Evolutionary conservation across 2,329 filamentous ascomycete species (phyloP), one percentile per base, ranked within the genome.

Genomic region (Fusarium poae): DNA sequence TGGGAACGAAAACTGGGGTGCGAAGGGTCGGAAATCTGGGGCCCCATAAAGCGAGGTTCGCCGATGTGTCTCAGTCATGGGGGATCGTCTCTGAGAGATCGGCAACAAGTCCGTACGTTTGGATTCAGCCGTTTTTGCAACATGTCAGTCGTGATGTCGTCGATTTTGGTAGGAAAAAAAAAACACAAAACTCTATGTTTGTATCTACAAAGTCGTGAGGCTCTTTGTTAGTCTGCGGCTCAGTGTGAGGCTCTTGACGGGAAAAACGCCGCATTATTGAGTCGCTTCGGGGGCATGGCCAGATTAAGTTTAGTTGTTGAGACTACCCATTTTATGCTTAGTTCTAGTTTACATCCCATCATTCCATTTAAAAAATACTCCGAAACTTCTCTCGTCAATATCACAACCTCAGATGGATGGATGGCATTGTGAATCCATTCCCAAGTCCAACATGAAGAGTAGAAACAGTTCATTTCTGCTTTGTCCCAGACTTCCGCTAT

Each of bases 171-270:
- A 27, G 13, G 4, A 7, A 18, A 15, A 35, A n/a, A 39, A 39
- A 39, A 4, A 1, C 20, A 20, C 35, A 39, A 20, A 4, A 0
- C n/a, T 12, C 35, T 7, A 7, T 20, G n/a, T 21, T 15, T 25
- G 46, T 3, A 15, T 25, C 21, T 10, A 25, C 39, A 16, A 8
- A 16, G 18, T 35, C 9, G 32, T 51, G 48, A 51, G 48, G 48
- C 48, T 51, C 48, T 40, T 35, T 50, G 32, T 50, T 39, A 51
- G 32, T 0, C n/a, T 51, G 48, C 48, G 48, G 48, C 48, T 51
- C 48, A 51, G 34, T n/a, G 23, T 51, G 48, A 51, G 48, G 48
- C 48, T 51, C 48, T 51, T 51, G 34, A 51, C n/a, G 48, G 48
- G 32, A 27, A 29, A 29, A 27, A 27, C n/a, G 23, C 48, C 32